These are phyloP conservation scores for Geotrichum australiense DNA, from an alignment of 1,139 yeast species.

Conservation along the genomic window DNA sequence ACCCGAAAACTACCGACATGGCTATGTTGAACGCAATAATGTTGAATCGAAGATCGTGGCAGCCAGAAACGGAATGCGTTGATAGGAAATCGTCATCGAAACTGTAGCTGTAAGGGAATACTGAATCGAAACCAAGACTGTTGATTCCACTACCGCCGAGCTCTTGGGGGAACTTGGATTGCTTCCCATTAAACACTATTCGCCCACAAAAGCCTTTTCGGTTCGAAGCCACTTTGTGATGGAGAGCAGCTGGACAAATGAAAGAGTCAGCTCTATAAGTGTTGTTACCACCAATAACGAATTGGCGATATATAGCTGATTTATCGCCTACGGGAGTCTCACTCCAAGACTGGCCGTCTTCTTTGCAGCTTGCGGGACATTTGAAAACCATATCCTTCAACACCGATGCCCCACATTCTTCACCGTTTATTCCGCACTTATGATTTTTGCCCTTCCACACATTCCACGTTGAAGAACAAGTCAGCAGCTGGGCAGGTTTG, in stretches of 20 bases:
- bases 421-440: slow-evolving; percentile 68
- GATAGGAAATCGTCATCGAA: slow-evolving; percentile 39
- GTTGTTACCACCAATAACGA: slow-evolving; percentile 63
- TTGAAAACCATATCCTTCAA: slow-evolving; percentile 50
- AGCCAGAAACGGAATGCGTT: slow-evolving; percentile 38
- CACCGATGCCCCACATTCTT: slow-evolving; percentile 42
- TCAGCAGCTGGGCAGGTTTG: slow-evolving; percentile 22
- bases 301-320: slow-evolving; percentile 62
- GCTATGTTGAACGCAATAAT: slow-evolving; percentile 53
- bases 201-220: slow-evolving; percentile 75
- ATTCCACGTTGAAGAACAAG: slow-evolving; percentile 32
- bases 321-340: slow-evolving; percentile 69
- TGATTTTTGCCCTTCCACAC: slow-evolving; percentile 70
- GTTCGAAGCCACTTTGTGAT: slow-evolving; percentile 73
- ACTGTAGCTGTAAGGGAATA: slow-evolving; percentile 66
- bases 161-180: slow-evolving; percentile 47
- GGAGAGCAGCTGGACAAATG: slow-evolving; percentile 86
- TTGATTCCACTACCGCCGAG: slow-evolving; percentile 33
- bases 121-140: slow-evolving; percentile 59
- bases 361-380: slow-evolving; percentile 85
- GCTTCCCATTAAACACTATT: slow-evolving; percentile 52
- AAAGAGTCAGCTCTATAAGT: slow-evolving; percentile 82
- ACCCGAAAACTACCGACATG: slow-evolving; percentile 49
- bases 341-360: slow-evolving; percentile 71
- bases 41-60: slow-evolving; percentile 59